These are phyloP conservation scores for Ophiocordyceps unilateralis DNA, from an alignment of 2,329 filamentous ascomycete species.

Conservation along the genomic window DNA sequence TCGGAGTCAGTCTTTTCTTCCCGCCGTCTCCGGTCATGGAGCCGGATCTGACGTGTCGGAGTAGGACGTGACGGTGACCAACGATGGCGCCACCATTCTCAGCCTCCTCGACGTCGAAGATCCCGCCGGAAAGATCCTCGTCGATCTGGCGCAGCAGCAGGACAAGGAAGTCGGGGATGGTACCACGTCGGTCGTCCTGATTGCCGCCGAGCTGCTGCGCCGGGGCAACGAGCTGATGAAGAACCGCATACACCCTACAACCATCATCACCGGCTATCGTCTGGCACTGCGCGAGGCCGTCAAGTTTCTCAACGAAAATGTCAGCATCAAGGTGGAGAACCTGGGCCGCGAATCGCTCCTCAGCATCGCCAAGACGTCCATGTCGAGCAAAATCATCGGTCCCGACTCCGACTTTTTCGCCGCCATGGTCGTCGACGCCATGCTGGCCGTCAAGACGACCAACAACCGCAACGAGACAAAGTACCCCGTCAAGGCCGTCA, in stretches of 20 bases:
- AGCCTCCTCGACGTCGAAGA: slow-evolving; percentile 93
- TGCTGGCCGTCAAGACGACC: slow-evolving; percentile 82
- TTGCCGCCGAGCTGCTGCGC: slow-evolving; percentile 84
- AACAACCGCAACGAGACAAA: slow-evolving; percentile 85
- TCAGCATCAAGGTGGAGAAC: slow-evolving; percentile 87
- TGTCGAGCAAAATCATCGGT: slow-evolving; percentile 98
- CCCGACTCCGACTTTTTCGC: slow-evolving; percentile 92
- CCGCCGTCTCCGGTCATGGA: background rate
- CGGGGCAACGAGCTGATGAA: slow-evolving; percentile 97
- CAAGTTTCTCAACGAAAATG: slow-evolving; percentile 97
- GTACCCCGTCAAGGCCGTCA: slow-evolving; percentile 98
- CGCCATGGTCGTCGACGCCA: slow-evolving; percentile 92
- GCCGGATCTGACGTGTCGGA: background rate
- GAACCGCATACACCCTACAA: slow-evolving; percentile 98
- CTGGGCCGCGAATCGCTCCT: slow-evolving; percentile 80
- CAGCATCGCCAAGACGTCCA: slow-evolving; percentile 95
- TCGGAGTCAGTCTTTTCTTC: slow-evolving; percentile 48
- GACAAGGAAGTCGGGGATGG: slow-evolving; percentile 98
- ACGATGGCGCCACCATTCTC: slow-evolving; percentile 94
- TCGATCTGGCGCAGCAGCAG: slow-evolving; percentile 94
- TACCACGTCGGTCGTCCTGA: slow-evolving; percentile 93
- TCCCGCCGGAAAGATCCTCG: slow-evolving; percentile 93
- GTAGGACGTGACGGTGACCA: slow-evolving; percentile 94
- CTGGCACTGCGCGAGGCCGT: slow-evolving; percentile 89
- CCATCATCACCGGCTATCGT: slow-evolving; percentile 96